Percentiles rank a stretch among this genome's conserved stretches.
Conservation (phyloP, 257 asterid species). For the Craterostigma plantagineum region DNA sequence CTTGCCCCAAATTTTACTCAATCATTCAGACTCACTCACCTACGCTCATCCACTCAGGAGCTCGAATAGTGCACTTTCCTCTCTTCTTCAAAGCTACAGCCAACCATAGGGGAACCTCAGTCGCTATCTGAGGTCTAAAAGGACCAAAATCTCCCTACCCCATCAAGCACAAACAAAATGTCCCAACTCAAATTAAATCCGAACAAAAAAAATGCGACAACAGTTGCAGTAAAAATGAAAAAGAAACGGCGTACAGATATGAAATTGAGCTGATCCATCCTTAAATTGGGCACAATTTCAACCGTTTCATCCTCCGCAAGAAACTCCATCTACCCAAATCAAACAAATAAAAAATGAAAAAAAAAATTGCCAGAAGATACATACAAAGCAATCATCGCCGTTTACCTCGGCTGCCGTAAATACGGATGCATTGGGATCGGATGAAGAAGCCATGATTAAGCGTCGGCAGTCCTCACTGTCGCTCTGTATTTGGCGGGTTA, state of each 20-base stretch:
- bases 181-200: background rate
- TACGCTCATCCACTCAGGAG: conserved; percentile 81
- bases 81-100: conserved; percentile 90
- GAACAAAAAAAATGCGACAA: background rate
- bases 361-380: conserved; percentile 2
- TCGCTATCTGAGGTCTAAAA: conserved; percentile 50
- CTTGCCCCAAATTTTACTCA: no score
- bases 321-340: conserved; percentile 63
- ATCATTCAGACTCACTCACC: conserved; percentile 36
- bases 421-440: conserved; percentile 36
- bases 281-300: conserved; percentile 67
- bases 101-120: conserved; percentile 79
- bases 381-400: background rate
- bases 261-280: conserved; percentile 75
- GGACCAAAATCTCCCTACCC: conserved; percentile 88
- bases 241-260: conserved; percentile 30
- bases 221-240: background rate
- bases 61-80: conserved; percentile 79
- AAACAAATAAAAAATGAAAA: conserved; percentile 2
- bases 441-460: conserved; percentile 26
- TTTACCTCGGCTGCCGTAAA: conserved; percentile 79
- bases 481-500: no score
- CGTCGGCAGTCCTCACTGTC: no score
- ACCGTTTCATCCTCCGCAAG: conserved; percentile 82
- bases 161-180: conserved; percentile 6